These are phyloP conservation scores for Zopfia rhizophila DNA, from an alignment of 2,329 filamentous ascomycete species.

Conservation along the genomic window DNA sequence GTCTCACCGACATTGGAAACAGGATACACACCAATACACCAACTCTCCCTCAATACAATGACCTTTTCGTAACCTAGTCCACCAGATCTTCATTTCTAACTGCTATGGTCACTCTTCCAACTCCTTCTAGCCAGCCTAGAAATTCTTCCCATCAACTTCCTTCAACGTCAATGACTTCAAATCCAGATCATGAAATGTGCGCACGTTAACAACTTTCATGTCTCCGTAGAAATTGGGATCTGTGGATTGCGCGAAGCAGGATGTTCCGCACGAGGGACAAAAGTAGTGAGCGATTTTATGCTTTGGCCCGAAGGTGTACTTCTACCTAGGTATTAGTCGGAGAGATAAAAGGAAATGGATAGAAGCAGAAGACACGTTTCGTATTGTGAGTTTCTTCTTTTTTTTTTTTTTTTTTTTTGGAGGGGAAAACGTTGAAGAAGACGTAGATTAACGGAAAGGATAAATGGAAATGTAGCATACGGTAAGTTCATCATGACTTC, in stretches of 20 bases:
- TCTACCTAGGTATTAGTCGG: conserved; percentile 13
- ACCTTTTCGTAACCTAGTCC: too few relatives aligned
- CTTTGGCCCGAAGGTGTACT: conserved; percentile 38
- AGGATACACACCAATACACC: too few relatives aligned
- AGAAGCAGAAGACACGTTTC: too few relatives aligned
- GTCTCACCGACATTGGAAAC: too few relatives aligned
- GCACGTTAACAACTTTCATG: conserved; percentile 39
- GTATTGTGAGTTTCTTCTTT: too few relatives aligned
- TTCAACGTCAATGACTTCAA: conserved; percentile 35
- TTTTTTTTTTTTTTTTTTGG: too few relatives aligned
- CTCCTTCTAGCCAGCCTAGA: too few relatives aligned
- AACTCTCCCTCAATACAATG: too few relatives aligned
- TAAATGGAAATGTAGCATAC: conserved; percentile 14
- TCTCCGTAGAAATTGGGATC: conserved; percentile 28
- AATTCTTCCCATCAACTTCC: conserved; percentile 37
- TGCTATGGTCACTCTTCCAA: too few relatives aligned
- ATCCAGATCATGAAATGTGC: conserved; percentile 41
- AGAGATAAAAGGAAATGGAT: background rate
- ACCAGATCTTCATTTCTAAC: too few relatives aligned
- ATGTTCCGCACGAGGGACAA: conserved; percentile 43
- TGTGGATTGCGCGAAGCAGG: conserved; percentile 30
- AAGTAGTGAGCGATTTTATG: conserved; percentile 39
- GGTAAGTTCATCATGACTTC: conserved; percentile 28
- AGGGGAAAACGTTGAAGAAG: background rate
- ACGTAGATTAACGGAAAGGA: background rate